These are phyloP conservation scores for Decorospora gaudefroyi DNA, from an alignment of 2,329 filamentous ascomycete species.

Conservation along the genomic window DNA sequence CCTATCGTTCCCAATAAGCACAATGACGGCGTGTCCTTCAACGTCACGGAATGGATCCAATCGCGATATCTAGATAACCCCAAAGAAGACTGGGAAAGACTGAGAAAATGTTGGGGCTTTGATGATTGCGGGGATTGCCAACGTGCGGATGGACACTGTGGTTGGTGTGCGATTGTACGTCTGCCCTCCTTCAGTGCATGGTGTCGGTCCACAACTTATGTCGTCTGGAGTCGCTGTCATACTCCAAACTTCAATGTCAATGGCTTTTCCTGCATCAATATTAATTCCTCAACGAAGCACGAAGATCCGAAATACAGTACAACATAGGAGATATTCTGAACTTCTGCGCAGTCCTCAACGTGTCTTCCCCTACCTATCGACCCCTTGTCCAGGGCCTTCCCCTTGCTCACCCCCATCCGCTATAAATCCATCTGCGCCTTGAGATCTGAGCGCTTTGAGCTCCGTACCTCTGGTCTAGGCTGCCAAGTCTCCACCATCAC, in stretches of 20 bases:
- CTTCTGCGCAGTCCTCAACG: conserved; percentile 43
- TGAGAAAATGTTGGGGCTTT: conserved; percentile 44
- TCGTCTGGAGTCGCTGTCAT: background rate
- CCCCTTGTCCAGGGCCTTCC: conserved; percentile 44
- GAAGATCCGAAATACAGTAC: background rate
- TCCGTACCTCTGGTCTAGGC: conserved; percentile 51
- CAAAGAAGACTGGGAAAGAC: conserved; percentile 38
- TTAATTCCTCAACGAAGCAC: background rate
- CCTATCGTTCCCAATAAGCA: conserved; percentile 9
- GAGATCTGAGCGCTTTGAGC: conserved; percentile 51
- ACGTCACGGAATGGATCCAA: conserved; percentile 31
- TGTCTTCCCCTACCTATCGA: conserved; percentile 51
- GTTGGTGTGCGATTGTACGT: conserved; percentile 53
- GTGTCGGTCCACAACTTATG: background rate
- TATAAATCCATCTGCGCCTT: conserved; percentile 45
- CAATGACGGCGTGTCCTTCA: conserved; percentile 13
- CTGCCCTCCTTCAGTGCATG: background rate
- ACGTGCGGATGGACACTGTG: conserved; percentile 45
- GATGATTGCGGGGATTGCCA: conserved; percentile 46
- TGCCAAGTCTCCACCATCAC: conserved; percentile 55
- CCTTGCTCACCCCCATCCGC: conserved; percentile 48
- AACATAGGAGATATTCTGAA: background rate
- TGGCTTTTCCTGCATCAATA: background rate
- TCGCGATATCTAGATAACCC: conserved; percentile 35
- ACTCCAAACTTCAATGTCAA: background rate